Conservation (phyloP, 352 stramenopile species). For the Thraustochytrium striatum region DNA sequence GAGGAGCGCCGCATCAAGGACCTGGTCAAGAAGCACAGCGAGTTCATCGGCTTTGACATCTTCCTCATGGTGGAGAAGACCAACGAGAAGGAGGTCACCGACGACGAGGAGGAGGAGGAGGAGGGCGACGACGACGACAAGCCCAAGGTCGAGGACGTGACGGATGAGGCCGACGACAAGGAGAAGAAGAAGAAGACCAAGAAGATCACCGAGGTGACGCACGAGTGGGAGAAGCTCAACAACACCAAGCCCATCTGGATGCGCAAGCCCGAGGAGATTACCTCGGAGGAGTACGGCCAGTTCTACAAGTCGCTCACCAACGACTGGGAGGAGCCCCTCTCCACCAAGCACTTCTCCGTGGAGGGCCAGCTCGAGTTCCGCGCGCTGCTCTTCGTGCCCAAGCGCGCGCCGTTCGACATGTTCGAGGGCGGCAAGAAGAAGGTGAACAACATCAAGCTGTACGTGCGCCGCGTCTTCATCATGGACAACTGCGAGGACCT, state of each 20-base stretch:
- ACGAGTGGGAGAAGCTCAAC: conserved; percentile 99
- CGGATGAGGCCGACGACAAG: conserved; percentile 80
- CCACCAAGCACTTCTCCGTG: conserved; percentile 98
- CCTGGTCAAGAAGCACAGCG: conserved; percentile 99
- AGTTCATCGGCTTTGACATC: conserved; percentile 99
- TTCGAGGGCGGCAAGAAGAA: conserved; percentile 98
- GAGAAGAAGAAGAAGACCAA: conserved; percentile 98
- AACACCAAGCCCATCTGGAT: conserved; percentile 99
- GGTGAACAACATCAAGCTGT: conserved; percentile 98
- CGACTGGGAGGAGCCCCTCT: conserved; percentile 92
- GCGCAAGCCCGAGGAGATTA: conserved; percentile 97
- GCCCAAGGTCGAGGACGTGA: conserved; percentile 93
- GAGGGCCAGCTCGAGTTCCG: conserved; percentile 99
- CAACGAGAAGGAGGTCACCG: conserved; percentile 97
- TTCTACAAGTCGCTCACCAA: conserved; percentile 99
- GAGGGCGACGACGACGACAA: conserved; percentile 86
- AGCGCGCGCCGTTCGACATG: conserved; percentile 99
- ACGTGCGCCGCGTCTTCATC: conserved; percentile 99
- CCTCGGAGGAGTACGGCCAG: conserved; percentile 95
- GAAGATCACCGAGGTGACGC: conserved; percentile 93
- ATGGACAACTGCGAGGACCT: conserved; percentile 99
- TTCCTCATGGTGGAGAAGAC: conserved; percentile 99
- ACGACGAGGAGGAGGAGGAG: conserved; percentile 97
- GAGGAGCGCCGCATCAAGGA: conserved; percentile 97
- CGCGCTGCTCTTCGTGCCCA: conserved; percentile 94